phyloP scores from a whole-genome alignment of 352 stramenopile genomes.

The Phytophthora melonis region DNA sequence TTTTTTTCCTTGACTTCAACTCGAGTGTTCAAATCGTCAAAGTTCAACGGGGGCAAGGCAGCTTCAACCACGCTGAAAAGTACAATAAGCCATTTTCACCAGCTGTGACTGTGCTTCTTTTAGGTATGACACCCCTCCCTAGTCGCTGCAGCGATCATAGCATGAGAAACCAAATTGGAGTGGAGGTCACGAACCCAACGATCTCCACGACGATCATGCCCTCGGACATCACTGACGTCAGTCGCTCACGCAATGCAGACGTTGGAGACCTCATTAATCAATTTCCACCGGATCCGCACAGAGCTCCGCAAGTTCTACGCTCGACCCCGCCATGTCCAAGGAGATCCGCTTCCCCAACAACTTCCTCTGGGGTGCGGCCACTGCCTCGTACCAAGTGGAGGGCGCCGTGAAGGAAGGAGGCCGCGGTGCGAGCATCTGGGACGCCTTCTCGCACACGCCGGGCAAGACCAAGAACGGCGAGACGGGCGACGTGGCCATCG shows the following conservation, averaged over 20 bases:
- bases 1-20: neutral
- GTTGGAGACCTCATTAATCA: slow-evolving; percentile 22
- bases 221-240: neutral
- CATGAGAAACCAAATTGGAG: neutral
- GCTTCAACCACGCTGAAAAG: slow-evolving; percentile 35
- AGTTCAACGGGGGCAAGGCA: slow-evolving; percentile 18
- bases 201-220: neutral
- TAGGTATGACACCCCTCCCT: slow-evolving; percentile 13
- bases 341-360: slow-evolving; percentile 55
- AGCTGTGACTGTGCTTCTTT: neutral
- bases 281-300: slow-evolving; percentile 16
- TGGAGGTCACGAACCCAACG: neutral
- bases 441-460: slow-evolving; percentile 81
- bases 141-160: neutral
- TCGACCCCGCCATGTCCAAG: slow-evolving; percentile 32
- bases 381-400: slow-evolving; percentile 94
- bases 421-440: slow-evolving; percentile 90
- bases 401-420: slow-evolving; percentile 84
- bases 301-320: neutral
- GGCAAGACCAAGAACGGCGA: slow-evolving; percentile 77
- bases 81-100: neutral
- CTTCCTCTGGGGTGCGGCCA: slow-evolving; percentile 90
- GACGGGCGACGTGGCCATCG: slow-evolving; percentile 87
- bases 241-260: neutral
- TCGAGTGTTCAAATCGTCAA: slow-evolving; percentile 1